These are phyloP conservation scores for Leptographium flavum DNA, from an alignment of 2,329 filamentous ascomycete genomes.

Conservation along the genomic window DNA sequence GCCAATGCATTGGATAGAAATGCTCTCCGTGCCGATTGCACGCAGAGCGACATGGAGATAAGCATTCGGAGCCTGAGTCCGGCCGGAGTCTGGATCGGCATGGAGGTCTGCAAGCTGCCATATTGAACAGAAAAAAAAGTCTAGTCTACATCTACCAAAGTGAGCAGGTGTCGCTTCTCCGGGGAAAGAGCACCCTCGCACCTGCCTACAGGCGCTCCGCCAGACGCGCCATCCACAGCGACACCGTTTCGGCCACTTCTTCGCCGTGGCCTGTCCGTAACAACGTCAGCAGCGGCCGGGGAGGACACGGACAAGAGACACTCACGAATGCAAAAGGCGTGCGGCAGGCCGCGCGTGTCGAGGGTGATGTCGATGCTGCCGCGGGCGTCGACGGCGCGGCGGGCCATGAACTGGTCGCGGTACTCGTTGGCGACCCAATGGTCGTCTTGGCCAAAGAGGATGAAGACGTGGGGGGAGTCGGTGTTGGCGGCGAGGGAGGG, in stretches of 20 bases:
- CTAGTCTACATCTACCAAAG: no score
- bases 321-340: constrained; percentile 46
- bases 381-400: constrained; percentile 18
- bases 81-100: no score
- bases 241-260: constrained; percentile 32
- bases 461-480: no score
- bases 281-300: constrained; percentile 8
- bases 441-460: constrained; percentile 46
- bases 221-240: constrained; percentile 39
- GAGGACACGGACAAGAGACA: constrained; percentile 5
- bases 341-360: constrained; percentile 39
- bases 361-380: constrained; percentile 32
- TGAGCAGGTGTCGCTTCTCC: no score
- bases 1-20: no score
- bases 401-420: constrained; percentile 40
- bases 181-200: no score
- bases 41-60: no score
- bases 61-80: no score
- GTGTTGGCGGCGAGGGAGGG: no score
- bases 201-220: constrained; percentile 2
- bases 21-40: no score
- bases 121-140: no score
- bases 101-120: no score
- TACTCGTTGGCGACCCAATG: constrained; percentile 46
- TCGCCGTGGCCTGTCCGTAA: constrained; percentile 29